Conservation (phyloP, 1,284 basidiomycete genomes). For the Ceratobasidium sp. region DNA sequence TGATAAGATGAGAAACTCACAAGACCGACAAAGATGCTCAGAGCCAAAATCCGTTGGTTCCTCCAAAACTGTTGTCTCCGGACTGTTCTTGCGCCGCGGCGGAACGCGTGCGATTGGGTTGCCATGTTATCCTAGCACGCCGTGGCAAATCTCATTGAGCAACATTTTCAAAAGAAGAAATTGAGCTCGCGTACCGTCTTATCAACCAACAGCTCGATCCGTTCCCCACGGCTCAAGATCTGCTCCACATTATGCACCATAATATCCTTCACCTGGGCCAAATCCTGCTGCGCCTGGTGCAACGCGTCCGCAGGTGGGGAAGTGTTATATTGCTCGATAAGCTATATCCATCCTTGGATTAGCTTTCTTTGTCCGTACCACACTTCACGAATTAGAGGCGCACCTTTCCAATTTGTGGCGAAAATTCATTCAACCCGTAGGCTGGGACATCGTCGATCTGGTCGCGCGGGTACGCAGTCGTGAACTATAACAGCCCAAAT, state of each 20-base stretch:
- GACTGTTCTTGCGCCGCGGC: conserved; percentile 87
- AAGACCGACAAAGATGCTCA: conserved; percentile 79
- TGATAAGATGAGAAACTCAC: conserved; percentile 64
- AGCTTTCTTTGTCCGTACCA: conserved; percentile 52
- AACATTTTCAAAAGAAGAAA: not conserved
- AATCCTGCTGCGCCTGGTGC: conserved; percentile 87
- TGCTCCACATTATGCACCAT: conserved; percentile 98
- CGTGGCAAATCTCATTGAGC: not conserved
- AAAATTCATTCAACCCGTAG: conserved; percentile 61
- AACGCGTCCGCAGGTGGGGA: conserved; percentile 93
- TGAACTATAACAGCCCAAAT: conserved; percentile 63
- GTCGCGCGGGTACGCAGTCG: conserved; percentile 61
- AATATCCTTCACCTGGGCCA: conserved; percentile 95
- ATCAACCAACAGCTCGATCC: conserved; percentile 95
- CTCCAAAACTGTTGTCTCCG: conserved; percentile 98
- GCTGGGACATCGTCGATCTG: conserved; percentile 59
- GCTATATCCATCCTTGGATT: conserved; percentile 53
- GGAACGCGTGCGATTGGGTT: conserved; percentile 94
- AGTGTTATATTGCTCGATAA: conserved; percentile 90
- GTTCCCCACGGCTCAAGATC: conserved; percentile 92
- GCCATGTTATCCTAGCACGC: conserved; percentile 80
- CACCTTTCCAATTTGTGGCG: conserved; percentile 59
- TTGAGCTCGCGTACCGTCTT: conserved; percentile 72
- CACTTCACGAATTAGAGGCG: too few relatives aligned
- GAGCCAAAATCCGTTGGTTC: conserved; percentile 80